These are phyloP conservation scores for Exophiala sp. DNA, from an alignment of 2,329 filamentous ascomycete genomes.

Conservation along the genomic window DNA sequence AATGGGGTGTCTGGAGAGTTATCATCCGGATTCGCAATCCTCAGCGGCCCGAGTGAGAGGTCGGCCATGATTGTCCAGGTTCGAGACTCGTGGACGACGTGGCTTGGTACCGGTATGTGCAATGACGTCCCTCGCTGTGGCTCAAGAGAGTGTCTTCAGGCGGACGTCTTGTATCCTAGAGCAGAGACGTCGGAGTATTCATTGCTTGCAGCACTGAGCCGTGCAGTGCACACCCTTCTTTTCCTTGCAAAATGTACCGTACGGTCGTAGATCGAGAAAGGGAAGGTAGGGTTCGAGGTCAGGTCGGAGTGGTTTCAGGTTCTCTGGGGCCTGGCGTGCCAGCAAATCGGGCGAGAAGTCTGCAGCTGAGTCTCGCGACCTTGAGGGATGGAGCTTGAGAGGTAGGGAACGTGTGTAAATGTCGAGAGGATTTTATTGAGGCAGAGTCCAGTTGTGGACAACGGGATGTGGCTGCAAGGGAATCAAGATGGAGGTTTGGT, in stretches of 20 bases:
- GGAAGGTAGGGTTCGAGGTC: constrained; percentile 7
- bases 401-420: constrained; percentile 3
- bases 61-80: constrained; percentile 24
- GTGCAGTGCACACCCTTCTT: constrained; percentile 4
- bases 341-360: neutral
- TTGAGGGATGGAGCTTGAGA: neutral
- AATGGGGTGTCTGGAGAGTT: constrained; percentile 39
- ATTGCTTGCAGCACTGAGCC: constrained; percentile 15
- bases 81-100: constrained; percentile 21
- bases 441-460: neutral
- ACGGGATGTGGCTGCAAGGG: neutral
- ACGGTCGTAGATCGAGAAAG: neutral
- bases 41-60: constrained; percentile 84
- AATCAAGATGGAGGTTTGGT: constrained; percentile 1
- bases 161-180: constrained; percentile 9
- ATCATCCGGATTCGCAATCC: constrained; percentile 94
- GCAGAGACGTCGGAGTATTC: constrained; percentile 8
- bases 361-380: neutral
- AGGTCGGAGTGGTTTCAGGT: neutral
- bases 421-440: neutral
- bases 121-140: constrained; percentile 16
- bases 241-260: neutral
- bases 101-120: constrained; percentile 15
- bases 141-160: constrained; percentile 6
- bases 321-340: neutral